phyloP scores from a whole-genome alignment of 2,329 filamentous ascomycete genomes.

The Colletotrichum melonis region DNA sequence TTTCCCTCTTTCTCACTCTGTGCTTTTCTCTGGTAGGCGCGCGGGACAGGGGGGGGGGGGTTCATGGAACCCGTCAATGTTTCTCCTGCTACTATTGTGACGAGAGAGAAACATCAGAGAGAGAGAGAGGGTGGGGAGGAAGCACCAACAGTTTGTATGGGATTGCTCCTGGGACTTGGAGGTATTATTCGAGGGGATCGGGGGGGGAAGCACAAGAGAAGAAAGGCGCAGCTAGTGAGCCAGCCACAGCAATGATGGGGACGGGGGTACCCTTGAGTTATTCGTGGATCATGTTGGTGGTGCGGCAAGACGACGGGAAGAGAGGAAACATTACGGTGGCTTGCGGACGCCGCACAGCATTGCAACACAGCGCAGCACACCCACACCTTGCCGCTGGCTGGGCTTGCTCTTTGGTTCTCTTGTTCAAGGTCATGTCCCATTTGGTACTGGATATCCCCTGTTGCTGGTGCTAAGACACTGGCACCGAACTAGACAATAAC shows the following conservation, averaged over 20 bases:
- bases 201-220: background rate
- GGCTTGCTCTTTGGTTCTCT: background rate
- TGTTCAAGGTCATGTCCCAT: too few relatives aligned
- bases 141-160: background rate
- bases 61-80: background rate
- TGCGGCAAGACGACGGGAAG: constrained; percentile 24
- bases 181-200: background rate
- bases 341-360: constrained; percentile 8
- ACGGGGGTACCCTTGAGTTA: background rate
- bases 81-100: background rate
- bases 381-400: background rate
- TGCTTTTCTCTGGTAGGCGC: background rate
- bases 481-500: background rate
- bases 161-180: background rate
- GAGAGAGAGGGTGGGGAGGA: too few relatives aligned
- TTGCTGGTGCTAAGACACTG: background rate
- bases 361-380: background rate
- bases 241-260: background rate
- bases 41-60: background rate
- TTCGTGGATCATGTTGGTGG: constrained; percentile 11
- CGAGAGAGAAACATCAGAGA: background rate
- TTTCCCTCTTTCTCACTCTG: background rate
- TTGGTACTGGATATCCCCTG: too few relatives aligned
- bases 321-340: constrained; percentile 30
- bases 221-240: background rate